Evolutionary conservation across 345 rosid species (phyloP).

Genomic region (Populus deltoides): DNA sequence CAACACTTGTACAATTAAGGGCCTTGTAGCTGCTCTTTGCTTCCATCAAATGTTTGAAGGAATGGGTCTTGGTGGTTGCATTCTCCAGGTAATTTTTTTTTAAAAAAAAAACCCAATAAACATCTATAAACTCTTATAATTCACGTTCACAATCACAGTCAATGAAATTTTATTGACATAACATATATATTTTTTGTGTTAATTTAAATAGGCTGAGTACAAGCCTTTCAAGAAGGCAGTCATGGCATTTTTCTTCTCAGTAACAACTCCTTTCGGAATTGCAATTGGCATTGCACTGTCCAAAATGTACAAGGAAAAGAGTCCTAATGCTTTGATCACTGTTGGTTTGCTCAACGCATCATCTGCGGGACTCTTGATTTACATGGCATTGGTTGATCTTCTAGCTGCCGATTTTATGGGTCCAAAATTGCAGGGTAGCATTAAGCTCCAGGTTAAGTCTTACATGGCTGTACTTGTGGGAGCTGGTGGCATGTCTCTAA

Average conservation of each 20-base stretch:
- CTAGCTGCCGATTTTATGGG: constrained; percentile 62
- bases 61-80: constrained; percentile 74
- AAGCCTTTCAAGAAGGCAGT: constrained; percentile 2
- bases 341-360: constrained; percentile 60
- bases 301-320: constrained; percentile 42
- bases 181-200: no score
- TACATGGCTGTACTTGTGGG: constrained; percentile 48
- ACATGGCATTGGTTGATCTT: constrained; percentile 73
- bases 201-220: not conserved
- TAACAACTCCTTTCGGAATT: constrained; percentile 62
- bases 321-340: constrained; percentile 49
- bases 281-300: constrained; percentile 53
- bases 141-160: no score
- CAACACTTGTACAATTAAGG: constrained; percentile 48
- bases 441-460: constrained; percentile 35
- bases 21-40: constrained; percentile 56
- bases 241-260: constrained; percentile 58
- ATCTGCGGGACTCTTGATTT: constrained; percentile 66
- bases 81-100: constrained; percentile 42
- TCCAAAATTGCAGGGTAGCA: constrained; percentile 38
- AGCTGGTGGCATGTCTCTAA: constrained; percentile 53
- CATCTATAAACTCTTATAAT: no score
- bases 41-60: constrained; percentile 84
- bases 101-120: not conserved
- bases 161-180: no score